These are phyloP conservation scores for Eleusine indica DNA, from an alignment of 176 grass and related monocot genomes.

Conservation along the genomic window DNA sequence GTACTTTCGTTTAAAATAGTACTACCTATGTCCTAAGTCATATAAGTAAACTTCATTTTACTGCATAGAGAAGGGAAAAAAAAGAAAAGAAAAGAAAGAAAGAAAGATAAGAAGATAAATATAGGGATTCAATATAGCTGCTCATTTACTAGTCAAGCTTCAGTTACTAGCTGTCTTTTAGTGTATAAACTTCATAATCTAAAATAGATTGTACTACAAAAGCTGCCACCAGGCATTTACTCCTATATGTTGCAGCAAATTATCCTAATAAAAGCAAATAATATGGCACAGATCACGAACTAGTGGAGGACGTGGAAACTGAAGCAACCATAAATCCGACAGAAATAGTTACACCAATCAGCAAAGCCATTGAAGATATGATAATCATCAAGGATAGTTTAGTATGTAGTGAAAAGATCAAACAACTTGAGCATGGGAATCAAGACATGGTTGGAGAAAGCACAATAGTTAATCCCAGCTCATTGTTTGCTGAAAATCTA, in stretches of 20 bases:
- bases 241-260: neutral
- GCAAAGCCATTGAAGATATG: constrained; percentile 16
- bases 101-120: constrained; percentile 7
- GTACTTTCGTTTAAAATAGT: neutral
- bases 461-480: neutral
- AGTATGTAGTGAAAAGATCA: constrained; percentile 16
- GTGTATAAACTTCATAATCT: constrained; percentile 12
- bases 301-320: constrained; percentile 12
- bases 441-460: constrained; percentile 17
- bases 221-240: neutral
- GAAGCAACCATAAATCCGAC: constrained; percentile 23
- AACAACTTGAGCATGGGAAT: constrained; percentile 11
- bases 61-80: neutral
- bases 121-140: neutral
- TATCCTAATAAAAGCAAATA: constrained; percentile 24
- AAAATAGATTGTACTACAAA: constrained; percentile 16
- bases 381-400: constrained; percentile 38
- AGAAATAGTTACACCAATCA: constrained; percentile 1
- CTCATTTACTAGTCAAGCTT: constrained; percentile 12
- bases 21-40: neutral
- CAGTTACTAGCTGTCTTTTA: constrained; percentile 14
- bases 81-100: too few relatives aligned
- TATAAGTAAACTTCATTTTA: constrained; percentile 3
- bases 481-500: constrained; percentile 19
- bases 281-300: constrained; percentile 35